phyloP scores from a whole-genome alignment of 164 flowering plant genomes.

The Amborella trichopoda region DNA sequence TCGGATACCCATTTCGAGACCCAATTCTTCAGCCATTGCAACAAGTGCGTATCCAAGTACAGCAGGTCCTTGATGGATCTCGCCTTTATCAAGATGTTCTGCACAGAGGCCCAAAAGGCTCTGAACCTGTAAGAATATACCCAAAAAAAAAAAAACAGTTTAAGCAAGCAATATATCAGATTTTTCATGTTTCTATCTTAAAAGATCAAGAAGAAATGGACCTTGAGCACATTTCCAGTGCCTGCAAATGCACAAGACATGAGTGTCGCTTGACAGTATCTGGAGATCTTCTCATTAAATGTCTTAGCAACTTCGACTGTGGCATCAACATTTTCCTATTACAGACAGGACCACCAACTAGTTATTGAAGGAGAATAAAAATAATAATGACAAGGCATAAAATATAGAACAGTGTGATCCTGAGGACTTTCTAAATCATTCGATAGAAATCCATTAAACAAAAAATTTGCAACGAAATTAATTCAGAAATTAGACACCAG shows the following conservation, averaged over 20 bases:
- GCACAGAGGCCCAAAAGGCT: constrained; percentile 90
- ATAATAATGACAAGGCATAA: background rate
- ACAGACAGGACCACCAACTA: constrained; percentile 5
- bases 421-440: no score
- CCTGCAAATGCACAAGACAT: constrained; percentile 99
- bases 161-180: background rate
- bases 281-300: constrained; percentile 76
- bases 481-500: background rate
- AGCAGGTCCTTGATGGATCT: constrained; percentile 95
- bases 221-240: constrained; percentile 97
- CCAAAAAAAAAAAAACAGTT: constrained; percentile 4
- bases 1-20: constrained; percentile 96
- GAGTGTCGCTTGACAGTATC: constrained; percentile 86
- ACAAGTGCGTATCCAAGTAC: constrained; percentile 98
- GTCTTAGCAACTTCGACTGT: constrained; percentile 96
- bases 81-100: constrained; percentile 88
- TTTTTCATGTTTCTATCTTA: background rate
- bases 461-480: background rate
- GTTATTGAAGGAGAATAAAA: background rate
- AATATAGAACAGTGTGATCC: no score
- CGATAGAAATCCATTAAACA: background rate
- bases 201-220: constrained; percentile 9
- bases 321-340: constrained; percentile 89
- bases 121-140: constrained; percentile 62
- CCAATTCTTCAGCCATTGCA: constrained; percentile 98